A percentile compares a stretch with the other conserved stretches of the same genome.
Evolutionary conservation across 192 early-diverging fungal genomes (phyloP).

Genomic region (Dissophora ornata): DNA sequence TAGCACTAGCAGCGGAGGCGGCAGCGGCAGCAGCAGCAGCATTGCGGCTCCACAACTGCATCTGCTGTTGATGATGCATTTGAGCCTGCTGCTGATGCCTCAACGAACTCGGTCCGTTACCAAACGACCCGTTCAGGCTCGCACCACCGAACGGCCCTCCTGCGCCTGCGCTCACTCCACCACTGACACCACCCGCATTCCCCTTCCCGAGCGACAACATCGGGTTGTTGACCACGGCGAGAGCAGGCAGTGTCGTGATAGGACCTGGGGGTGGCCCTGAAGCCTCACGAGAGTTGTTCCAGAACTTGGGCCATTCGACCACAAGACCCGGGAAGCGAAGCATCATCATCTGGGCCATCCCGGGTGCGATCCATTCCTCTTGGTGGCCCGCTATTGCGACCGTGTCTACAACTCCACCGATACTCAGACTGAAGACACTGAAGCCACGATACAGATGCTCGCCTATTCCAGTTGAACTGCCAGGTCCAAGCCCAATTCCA

Average conservation of each 20-base stretch:
- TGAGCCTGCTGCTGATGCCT: slow-evolving; percentile 51
- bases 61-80: slow-evolving; percentile 55
- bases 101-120: slow-evolving; percentile 44
- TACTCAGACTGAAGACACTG: slow-evolving; percentile 43
- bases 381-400: slow-evolving; percentile 24
- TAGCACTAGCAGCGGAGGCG: no score
- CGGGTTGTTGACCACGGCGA: slow-evolving; percentile 49
- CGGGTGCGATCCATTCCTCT: slow-evolving; percentile 48
- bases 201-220: slow-evolving; percentile 34
- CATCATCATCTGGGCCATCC: slow-evolving; percentile 56
- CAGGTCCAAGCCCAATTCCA: slow-evolving; percentile 30
- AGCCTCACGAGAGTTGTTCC: slow-evolving; percentile 42
- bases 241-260: slow-evolving; percentile 31
- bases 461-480: background rate
- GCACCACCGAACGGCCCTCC: slow-evolving; percentile 46
- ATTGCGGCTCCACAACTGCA: slow-evolving; percentile 51
- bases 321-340: slow-evolving; percentile 47
- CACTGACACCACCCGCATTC: slow-evolving; percentile 27
- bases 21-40: slow-evolving; percentile 14
- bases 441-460: slow-evolving; percentile 15
- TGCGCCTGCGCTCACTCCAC: slow-evolving; percentile 42
- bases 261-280: slow-evolving; percentile 45
- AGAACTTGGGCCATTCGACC: slow-evolving; percentile 52
- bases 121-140: slow-evolving; percentile 24
- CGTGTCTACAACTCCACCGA: slow-evolving; percentile 37